These are phyloP conservation scores for Ustilago bromivora DNA, from an alignment of 1,284 basidiomycete species.

Conservation along the genomic window DNA sequence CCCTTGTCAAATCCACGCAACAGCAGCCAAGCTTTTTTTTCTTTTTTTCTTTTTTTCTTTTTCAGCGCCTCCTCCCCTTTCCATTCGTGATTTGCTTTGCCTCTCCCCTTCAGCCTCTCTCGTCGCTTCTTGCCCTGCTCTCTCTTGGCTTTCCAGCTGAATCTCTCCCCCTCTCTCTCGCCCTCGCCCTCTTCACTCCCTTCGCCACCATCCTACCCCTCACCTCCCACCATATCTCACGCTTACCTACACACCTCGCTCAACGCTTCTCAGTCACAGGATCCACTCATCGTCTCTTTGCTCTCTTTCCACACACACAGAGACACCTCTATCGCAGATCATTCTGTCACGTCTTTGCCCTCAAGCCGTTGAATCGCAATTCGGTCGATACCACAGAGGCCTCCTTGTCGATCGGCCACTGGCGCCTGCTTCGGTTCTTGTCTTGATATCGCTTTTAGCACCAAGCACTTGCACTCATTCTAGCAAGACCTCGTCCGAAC, in stretches of 20 bases:
- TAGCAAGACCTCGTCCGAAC: neutral
- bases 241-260: neutral
- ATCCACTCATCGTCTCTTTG: neutral
- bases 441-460: neutral
- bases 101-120: neutral
- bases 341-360: too few species aligned
- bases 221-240: constrained; percentile 4
- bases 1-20: too few species aligned
- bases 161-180: neutral
- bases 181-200: neutral
- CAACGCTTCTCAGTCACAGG: neutral
- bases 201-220: neutral
- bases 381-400: too few species aligned
- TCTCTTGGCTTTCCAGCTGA: neutral
- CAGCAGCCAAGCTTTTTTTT: constrained; percentile 4
- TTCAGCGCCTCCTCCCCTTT: too few species aligned
- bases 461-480: neutral
- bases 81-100: too few species aligned
- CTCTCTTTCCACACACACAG: neutral
- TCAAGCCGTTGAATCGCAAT: too few species aligned
- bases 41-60: neutral
- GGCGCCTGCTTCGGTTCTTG: too few species aligned
- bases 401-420: too few species aligned
- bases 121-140: neutral
- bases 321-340: neutral